These are phyloP conservation scores for Hypoxylon sp. DNA, from an alignment of 2,329 filamentous ascomycete genomes.

Conservation along the genomic window DNA sequence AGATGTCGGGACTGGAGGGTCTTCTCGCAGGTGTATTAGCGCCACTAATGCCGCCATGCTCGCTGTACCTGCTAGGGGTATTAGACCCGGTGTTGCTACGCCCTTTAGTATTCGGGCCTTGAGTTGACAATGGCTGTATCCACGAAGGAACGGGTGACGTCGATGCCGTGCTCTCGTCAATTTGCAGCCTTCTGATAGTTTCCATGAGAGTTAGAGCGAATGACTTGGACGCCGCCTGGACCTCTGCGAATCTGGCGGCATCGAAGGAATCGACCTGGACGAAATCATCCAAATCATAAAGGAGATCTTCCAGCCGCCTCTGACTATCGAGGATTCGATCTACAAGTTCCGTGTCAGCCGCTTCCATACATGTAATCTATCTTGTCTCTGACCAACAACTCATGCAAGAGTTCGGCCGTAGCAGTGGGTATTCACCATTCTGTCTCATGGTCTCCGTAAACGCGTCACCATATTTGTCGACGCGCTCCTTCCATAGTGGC, in stretches of 20 bases:
- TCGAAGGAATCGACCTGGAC: slow-evolving; percentile 58
- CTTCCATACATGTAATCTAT: slow-evolving; percentile 7
- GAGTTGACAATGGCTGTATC: slow-evolving; percentile 41
- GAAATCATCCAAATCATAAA: slow-evolving; percentile 63
- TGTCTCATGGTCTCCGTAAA: slow-evolving; percentile 57
- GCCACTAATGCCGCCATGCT: slow-evolving; percentile 24
- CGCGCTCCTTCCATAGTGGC: slow-evolving; percentile 57
- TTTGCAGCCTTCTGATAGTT: slow-evolving; percentile 55
- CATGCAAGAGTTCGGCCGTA: slow-evolving; percentile 1
- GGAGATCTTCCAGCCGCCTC: slow-evolving; percentile 57
- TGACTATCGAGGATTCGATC: slow-evolving; percentile 47
- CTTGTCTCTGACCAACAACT: not conserved
- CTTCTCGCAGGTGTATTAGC: slow-evolving; percentile 30
- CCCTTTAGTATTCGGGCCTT: slow-evolving; percentile 21
- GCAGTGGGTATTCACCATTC: slow-evolving; percentile 52
- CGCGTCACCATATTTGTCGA: slow-evolving; percentile 56
- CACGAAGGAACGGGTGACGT: slow-evolving; percentile 52
- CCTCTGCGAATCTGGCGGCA: slow-evolving; percentile 54
- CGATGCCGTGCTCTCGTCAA: slow-evolving; percentile 45
- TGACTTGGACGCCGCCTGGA: slow-evolving; percentile 59
- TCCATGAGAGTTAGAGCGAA: slow-evolving; percentile 60
- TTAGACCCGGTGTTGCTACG: slow-evolving; percentile 30
- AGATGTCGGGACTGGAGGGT: slow-evolving; percentile 46
- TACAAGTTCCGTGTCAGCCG: slow-evolving; percentile 37
- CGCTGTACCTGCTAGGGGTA: slow-evolving; percentile 21